Evolutionary conservation across 768 basidiomycete genomes (phyloP), one percentile per base, ranked within the genome.

Genomic region (Mycena vitilis): DNA sequence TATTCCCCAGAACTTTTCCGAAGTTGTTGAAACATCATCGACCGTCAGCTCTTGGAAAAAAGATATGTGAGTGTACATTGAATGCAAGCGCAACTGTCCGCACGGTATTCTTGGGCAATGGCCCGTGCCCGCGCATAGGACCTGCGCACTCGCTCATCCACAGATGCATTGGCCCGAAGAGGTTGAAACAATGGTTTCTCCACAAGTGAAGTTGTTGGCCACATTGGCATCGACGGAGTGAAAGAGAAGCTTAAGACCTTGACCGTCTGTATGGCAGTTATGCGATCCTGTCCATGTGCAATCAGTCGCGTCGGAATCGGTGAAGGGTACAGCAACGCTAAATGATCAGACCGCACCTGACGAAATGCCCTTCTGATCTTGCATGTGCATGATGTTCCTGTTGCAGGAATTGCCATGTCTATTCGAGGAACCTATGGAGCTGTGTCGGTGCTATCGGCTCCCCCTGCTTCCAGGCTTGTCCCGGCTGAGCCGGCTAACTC

Each of bases 11-110:
- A 71, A 71, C 48, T 77, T 78, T 10, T 71, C 73, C 3, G 78
- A 73, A n/a, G 78, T 69, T 22, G 60, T 65, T 38, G 73, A 64
- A 10, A 79, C 70, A 61, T 82, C 81, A 34, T 78, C 66, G 10
- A 71, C 61, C 7, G 76, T 77, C 25, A 81, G 47, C 15, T 63
- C 80, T n/a, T 81, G n/a, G 23, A 30, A 40, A 18, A 22, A 12
- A 16, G 30, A n/a, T n/a, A n/a, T 8, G 13, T 13, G 54, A 38
- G 12, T 18, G 20, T 45, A 20, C 6, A 15, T 9, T 12, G 22
- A 30, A 49, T 16, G 1, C 6, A 44, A 37, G 34, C 6, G 16
- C 8, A 22, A 56, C 16, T 23, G 11, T 9, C 1, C 54, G 10
- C 20, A 64, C 63, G 0, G 51, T 66, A 66, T 25, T 51, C 58